Base-by-base conservation (phyloP, 805 yeast genomes). In the Blastobotrys terrestris region DNA sequence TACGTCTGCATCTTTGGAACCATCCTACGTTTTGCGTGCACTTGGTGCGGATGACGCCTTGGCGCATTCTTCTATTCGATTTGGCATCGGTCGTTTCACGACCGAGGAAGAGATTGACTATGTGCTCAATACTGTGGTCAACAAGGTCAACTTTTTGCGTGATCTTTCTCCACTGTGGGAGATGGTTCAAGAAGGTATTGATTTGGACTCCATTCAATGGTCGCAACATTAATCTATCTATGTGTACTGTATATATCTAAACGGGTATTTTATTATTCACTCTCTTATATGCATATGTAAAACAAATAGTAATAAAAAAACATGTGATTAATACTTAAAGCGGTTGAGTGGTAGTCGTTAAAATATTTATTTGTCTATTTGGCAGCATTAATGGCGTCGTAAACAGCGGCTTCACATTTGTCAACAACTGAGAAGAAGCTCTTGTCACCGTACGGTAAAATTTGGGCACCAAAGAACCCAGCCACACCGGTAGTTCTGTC, bases 141-240 rank as follows among this genome's bases (percentile, higher is more conserved):
- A 88, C 68, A 82, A 97, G 71, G 98, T 94, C 52, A 84, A 83
- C 58, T 89, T 89, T 72, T 78, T 94, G 67, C 82, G 99, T 72
- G 92, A 90, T 65, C 77, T 94, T 72, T 83, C 94, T 53, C 99
- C 99, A 48, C 76, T 94, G 63, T 94, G 98, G 98, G 99, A 94
- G 74, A 91, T 94, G 98, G 96, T 89, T 53, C 96, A 94, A 72
- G 98, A 94, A 60, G 99, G 99, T 60, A 92, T 94, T 64, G 99
- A 94, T 67, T 76, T 94, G 68, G 80, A 85, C 65, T 79, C 95
- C 35, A 94, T 94, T 64, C 95, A 94, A 74, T 94, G 99, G 99
- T 87, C 96, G 55, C 98, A 97, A 59, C 99, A 94, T 72, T 94
- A 70, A 47, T 39, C 15, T 47, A 13, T 47, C 16, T 39, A 11